These are phyloP conservation scores for Pichia californica DNA, from an alignment of 805 yeast genomes.

Conservation along the genomic window DNA sequence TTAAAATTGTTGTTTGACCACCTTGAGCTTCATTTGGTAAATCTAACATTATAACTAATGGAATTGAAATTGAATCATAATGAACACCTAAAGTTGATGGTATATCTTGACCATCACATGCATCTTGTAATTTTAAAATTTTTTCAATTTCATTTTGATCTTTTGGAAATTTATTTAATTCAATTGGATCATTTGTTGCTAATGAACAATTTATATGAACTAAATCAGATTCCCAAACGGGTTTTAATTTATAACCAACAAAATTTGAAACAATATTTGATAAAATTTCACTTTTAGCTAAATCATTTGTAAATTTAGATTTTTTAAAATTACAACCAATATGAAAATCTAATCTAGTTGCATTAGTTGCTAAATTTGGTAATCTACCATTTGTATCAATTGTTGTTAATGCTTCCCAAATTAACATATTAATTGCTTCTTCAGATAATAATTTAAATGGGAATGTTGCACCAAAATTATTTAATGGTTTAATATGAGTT, in stretches of 20 bases:
- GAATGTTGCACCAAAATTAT: constrained; percentile 39
- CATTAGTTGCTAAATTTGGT: constrained; percentile 25
- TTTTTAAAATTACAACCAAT: constrained; percentile 42
- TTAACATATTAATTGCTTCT: constrained; percentile 51
- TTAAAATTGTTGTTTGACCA: constrained; percentile 44
- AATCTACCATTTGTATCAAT: constrained; percentile 37
- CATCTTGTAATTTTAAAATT: constrained; percentile 14
- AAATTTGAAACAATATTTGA: constrained; percentile 39
- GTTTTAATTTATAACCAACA: constrained; percentile 43
- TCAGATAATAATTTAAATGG: constrained; percentile 55
- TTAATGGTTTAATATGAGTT: constrained; percentile 25
- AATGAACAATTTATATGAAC: constrained; percentile 45
- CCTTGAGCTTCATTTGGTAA: constrained; percentile 42
- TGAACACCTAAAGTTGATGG: constrained; percentile 45
- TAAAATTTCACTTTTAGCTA: constrained; percentile 48
- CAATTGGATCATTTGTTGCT: constrained; percentile 22
- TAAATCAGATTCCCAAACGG: constrained; percentile 45
- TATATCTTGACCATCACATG: constrained; percentile 29
- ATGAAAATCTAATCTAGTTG: constrained; percentile 36
- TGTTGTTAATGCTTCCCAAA: constrained; percentile 42
- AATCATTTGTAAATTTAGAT: constrained; percentile 40
- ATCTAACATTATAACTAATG: constrained; percentile 43
- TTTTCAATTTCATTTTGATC: constrained; percentile 15
- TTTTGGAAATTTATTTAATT: constrained; percentile 7
- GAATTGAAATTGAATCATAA: constrained; percentile 40